Evolutionary conservation across 352 stramenopile genomes (phyloP).

Genomic region (Pythium diclinum): DNA sequence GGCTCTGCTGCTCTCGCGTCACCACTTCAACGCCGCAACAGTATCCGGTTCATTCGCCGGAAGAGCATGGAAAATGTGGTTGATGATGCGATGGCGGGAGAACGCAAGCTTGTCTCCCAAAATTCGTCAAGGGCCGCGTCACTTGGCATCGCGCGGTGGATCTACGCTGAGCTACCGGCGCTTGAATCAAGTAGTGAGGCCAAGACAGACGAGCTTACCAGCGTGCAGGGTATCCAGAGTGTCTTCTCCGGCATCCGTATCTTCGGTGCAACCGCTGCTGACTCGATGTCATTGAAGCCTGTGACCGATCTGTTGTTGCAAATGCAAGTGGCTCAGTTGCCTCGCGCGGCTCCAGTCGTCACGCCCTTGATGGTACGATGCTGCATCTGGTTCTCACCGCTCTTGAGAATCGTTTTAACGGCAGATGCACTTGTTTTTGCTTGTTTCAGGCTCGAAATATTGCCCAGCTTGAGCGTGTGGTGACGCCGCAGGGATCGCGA

Average conservation of each 20-base stretch:
- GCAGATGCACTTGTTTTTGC: neutral
- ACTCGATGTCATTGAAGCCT: neutral
- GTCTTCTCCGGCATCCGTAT: conserved; percentile 34
- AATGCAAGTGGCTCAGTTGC: conserved; percentile 16
- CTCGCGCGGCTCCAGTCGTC: conserved; percentile 16
- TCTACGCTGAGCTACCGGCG: conserved; percentile 47
- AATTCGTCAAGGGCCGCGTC: conserved; percentile 2
- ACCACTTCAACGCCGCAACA: conserved; percentile 18
- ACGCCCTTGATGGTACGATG: conserved; percentile 36
- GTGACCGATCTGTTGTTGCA: conserved; percentile 24
- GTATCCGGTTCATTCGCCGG: conserved; percentile 26
- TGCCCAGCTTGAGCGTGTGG: conserved; percentile 41
- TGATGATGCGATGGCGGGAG: neutral
- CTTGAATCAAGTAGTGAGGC: conserved; percentile 29
- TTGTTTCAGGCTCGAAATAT: conserved; percentile 32
- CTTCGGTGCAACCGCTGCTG: conserved; percentile 9
- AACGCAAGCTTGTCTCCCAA: neutral
- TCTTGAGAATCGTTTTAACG: conserved; percentile 7
- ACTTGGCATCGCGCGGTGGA: conserved; percentile 28
- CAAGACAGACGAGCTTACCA: neutral
- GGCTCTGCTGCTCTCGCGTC: neutral
- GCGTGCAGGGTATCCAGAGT: conserved; percentile 24
- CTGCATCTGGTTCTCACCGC: neutral
- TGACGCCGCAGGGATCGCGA: conserved; percentile 36
- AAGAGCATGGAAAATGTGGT: conserved; percentile 21